Evolutionary conservation across 257 asterid genomes (phyloP).

Genomic region (Petrea volubilis): DNA sequence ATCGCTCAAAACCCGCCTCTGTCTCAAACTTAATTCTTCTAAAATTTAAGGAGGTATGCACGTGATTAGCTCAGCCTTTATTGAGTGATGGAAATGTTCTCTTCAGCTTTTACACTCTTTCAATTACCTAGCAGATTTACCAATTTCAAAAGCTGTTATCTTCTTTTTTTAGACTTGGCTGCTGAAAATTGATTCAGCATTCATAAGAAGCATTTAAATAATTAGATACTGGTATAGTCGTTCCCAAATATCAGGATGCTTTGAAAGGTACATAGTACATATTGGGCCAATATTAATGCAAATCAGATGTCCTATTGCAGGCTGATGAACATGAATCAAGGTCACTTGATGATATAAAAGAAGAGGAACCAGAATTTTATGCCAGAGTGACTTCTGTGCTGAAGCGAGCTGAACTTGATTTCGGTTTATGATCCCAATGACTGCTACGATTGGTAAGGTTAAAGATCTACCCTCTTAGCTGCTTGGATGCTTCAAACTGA

Average conservation of each 20-base stretch:
- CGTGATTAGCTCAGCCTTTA: not conserved
- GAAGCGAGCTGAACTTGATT: constrained; percentile 76
- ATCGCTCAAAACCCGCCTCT: constrained; percentile 70
- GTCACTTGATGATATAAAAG: constrained; percentile 71
- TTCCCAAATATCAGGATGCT: not conserved
- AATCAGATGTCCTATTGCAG: constrained; percentile 37
- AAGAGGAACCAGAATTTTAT: constrained; percentile 70
- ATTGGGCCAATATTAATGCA: not conserved
- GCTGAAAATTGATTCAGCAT: not conserved
- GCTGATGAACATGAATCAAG: constrained; percentile 91
- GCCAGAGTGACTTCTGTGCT: constrained; percentile 70
- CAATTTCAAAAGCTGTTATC: not conserved
- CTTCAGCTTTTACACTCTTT: not conserved
- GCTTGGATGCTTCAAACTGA: not conserved
- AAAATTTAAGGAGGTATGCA: constrained; percentile 80
- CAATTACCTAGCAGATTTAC: not conserved
- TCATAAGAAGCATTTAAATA: not conserved
- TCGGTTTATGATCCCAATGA: constrained; percentile 42
- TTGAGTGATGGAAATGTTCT: not conserved
- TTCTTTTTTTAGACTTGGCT: not conserved
- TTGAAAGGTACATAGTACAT: not conserved
- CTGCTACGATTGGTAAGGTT: not conserved
- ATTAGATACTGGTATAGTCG: not conserved
- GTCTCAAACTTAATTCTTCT: constrained; percentile 84
- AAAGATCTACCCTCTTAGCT: not conserved